Percentiles rank a stretch among this genome's conserved stretches.
phyloP scores from a whole-genome alignment of 139 green algal genomes.

The Chloropicon primus region DNA sequence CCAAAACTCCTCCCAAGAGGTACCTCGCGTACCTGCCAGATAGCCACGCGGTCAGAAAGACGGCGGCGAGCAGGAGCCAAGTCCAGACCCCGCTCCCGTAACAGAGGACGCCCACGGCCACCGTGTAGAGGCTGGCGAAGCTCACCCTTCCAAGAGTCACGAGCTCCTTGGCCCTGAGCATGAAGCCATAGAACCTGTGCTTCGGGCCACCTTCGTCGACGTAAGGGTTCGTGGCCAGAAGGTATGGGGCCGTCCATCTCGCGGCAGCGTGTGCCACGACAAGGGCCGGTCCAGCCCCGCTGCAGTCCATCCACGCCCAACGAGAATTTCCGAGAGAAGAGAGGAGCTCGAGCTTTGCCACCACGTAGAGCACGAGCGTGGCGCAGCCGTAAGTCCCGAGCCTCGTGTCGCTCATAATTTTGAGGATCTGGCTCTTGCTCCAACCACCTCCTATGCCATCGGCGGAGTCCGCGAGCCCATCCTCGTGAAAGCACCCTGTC shows the following conservation, averaged over 20 bases:
- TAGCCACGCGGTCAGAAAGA: background rate
- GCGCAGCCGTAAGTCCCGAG: constrained; percentile 41
- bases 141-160: constrained; percentile 26
- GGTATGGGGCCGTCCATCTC: constrained; percentile 25
- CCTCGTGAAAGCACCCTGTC: constrained; percentile 37
- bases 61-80: background rate
- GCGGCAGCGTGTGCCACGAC: constrained; percentile 18
- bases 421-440: constrained; percentile 33
- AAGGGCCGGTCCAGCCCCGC: constrained; percentile 6
- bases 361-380: constrained; percentile 20
- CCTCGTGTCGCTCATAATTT: constrained; percentile 41
- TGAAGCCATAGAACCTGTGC: background rate
- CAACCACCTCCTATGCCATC: constrained; percentile 39
- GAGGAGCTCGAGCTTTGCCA: background rate
- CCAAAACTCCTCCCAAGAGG: constrained; percentile 29
- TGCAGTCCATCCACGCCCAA: background rate
- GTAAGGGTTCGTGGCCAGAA: constrained; percentile 5
- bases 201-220: background rate
- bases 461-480: constrained; percentile 33
- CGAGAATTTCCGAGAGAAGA: background rate
- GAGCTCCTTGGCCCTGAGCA: constrained; percentile 3
- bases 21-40: constrained; percentile 19
- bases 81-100: background rate
- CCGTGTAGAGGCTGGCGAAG: constrained; percentile 14
- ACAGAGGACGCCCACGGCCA: constrained; percentile 13